Percentiles rank a stretch among this genome's conserved stretches.
phyloP scores from a whole-genome alignment of 2,329 filamentous ascomycete species.

The Zasmidium cellare region DNA sequence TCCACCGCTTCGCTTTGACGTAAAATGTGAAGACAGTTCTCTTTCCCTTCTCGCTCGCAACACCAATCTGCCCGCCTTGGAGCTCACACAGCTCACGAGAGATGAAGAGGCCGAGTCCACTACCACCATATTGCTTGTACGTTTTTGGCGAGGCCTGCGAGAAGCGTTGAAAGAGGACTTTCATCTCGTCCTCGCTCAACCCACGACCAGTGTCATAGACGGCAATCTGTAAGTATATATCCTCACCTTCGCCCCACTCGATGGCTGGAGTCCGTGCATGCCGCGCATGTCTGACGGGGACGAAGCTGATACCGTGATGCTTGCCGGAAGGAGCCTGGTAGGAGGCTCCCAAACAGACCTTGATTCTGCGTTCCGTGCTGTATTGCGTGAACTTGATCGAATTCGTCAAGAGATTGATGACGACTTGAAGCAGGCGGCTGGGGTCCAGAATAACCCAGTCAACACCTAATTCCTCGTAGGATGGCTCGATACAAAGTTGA shows the following conservation, averaged over 20 bases:
- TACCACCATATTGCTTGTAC: slow-evolving; percentile 44
- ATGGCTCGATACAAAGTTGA: slow-evolving; percentile 35
- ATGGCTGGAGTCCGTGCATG: slow-evolving; percentile 23
- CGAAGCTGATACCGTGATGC: slow-evolving; percentile 36
- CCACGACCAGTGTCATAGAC: slow-evolving; percentile 46
- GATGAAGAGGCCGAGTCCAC: slow-evolving; percentile 48
- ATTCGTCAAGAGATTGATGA: slow-evolving; percentile 47
- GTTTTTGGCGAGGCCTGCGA: slow-evolving; percentile 37
- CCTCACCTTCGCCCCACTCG: slow-evolving; percentile 39
- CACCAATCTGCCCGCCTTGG: slow-evolving; percentile 48
- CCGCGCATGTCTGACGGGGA: slow-evolving; percentile 26
- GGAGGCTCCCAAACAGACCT: slow-evolving; percentile 40
- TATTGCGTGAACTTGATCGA: slow-evolving; percentile 49
- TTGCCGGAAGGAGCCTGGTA: slow-evolving; percentile 33
- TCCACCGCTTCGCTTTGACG: slow-evolving; percentile 37
- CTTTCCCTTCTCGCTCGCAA: slow-evolving; percentile 41
- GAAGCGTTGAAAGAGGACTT: slow-evolving; percentile 45
- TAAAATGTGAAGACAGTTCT: slow-evolving; percentile 50
- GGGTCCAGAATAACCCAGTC: slow-evolving; percentile 45
- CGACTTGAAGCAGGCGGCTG: slow-evolving; percentile 45
- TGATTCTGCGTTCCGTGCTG: slow-evolving; percentile 36
- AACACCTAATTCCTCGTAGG: slow-evolving; percentile 37
- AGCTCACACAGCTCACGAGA: slow-evolving; percentile 46
- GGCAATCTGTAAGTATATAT: slow-evolving; percentile 43
- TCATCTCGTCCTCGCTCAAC: slow-evolving; percentile 41